phyloP scores from a whole-genome alignment of 768 basidiomycete genomes.

The Collybiopsis confluens region DNA sequence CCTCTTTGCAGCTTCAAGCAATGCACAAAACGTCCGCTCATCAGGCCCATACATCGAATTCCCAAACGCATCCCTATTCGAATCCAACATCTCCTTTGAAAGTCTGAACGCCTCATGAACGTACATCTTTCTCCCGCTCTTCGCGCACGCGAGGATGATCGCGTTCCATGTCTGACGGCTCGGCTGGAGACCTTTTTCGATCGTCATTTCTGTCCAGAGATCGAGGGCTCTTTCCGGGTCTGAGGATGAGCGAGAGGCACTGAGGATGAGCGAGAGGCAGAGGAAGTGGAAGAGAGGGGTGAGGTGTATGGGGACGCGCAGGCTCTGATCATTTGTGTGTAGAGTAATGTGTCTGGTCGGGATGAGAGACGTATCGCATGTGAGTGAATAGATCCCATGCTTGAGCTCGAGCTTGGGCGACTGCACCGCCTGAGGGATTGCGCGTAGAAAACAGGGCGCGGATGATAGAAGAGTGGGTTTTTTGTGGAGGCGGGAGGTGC shows the following conservation, averaged over 20 bases:
- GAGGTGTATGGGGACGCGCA: conserved; percentile 56
- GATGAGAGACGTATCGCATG: conserved; percentile 94
- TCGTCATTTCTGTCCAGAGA: conserved; percentile 89
- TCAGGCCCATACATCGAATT: conserved; percentile 57
- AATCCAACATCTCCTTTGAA: conserved; percentile 83
- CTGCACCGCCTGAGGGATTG: too few relatives aligned
- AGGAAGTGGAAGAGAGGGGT: too few relatives aligned
- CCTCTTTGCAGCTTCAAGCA: conserved; percentile 89
- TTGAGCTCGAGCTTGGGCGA: conserved; percentile 60
- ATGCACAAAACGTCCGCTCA: conserved; percentile 66
- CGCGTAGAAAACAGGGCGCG: conserved; percentile 47
- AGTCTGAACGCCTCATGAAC: conserved; percentile 82
- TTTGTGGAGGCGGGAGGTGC: conserved; percentile 66
- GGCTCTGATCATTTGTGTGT: conserved; percentile 82
- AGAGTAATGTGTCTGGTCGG: conserved; percentile 70
- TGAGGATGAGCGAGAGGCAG: too few relatives aligned
- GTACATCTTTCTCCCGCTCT: conserved; percentile 55
- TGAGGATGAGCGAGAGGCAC: too few relatives aligned
- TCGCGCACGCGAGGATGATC: conserved; percentile 75
- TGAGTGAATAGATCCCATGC: conserved; percentile 95
- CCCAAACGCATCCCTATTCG: conserved; percentile 62
- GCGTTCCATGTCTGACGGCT: conserved; percentile 74
- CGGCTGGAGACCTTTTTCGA: conserved; percentile 60
- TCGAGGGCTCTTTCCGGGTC: conserved; percentile 92
- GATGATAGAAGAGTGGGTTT: conserved; percentile 71